Evolutionary conservation across 2,329 filamentous ascomycete genomes (phyloP).

Genomic region (Fusarium nygamai): DNA sequence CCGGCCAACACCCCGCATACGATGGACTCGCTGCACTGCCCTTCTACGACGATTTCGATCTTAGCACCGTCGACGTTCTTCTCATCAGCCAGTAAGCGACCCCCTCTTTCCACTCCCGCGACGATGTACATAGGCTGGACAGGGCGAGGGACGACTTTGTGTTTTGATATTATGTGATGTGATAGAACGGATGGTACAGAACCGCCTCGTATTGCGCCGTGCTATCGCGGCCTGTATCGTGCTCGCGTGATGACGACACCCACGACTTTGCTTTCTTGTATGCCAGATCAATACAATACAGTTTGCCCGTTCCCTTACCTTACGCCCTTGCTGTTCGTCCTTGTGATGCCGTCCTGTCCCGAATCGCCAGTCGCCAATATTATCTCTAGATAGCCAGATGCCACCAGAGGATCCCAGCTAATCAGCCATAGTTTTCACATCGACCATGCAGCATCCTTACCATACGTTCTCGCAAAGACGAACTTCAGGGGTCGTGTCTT

Average conservation of each 20-base stretch:
- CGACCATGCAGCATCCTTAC: constrained; percentile 97
- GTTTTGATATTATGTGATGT: constrained; percentile 40
- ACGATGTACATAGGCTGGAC: constrained; percentile 42
- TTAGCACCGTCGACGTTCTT: constrained; percentile 96
- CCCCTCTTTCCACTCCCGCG: constrained; percentile 26
- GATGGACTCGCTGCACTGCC: constrained; percentile 92
- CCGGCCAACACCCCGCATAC: constrained; percentile 95
- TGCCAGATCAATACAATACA: constrained; percentile 54
- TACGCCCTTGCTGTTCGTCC: constrained; percentile 37
- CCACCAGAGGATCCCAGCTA: constrained; percentile 36
- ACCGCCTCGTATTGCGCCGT: background rate
- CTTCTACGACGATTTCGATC: constrained; percentile 98
- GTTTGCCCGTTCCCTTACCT: constrained; percentile 40
- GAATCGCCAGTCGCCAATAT: constrained; percentile 21
- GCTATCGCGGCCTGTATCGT: constrained; percentile 26
- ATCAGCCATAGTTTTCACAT: constrained; percentile 82
- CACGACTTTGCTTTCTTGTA: constrained; percentile 43
- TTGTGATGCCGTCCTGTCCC: constrained; percentile 44
- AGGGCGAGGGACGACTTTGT: constrained; percentile 42
- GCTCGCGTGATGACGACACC: constrained; percentile 42
- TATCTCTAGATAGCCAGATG: constrained; percentile 9
- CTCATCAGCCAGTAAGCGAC: constrained; percentile 96
- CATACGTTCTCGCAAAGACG: constrained; percentile 96
- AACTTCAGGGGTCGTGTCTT: constrained; percentile 97
- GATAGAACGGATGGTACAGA: constrained; percentile 36